Conservation (phyloP, 192 early-diverging fungal genomes). For the Paraglomus brasilianum region DNA sequence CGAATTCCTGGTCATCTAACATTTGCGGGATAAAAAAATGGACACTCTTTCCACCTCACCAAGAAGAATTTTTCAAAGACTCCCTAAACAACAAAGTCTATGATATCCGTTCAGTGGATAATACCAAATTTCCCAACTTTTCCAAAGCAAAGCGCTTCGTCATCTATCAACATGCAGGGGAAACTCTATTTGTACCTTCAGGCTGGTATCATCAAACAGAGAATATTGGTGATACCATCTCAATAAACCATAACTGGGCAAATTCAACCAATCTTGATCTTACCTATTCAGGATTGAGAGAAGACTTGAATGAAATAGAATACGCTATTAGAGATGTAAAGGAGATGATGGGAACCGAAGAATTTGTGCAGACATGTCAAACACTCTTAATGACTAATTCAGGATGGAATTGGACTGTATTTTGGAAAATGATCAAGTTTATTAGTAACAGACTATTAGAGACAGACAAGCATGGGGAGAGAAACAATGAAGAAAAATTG, state of each 20-base stretch:
- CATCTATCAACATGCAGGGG: conserved; percentile 59
- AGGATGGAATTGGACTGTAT: conserved; percentile 52
- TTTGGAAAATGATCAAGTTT: conserved; percentile 38
- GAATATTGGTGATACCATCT: conserved; percentile 69
- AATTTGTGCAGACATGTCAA: conserved; percentile 50
- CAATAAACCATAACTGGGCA: conserved; percentile 78
- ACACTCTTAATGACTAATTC: conserved; percentile 47
- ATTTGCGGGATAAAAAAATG: conserved; percentile 71
- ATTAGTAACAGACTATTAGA: conserved; percentile 1
- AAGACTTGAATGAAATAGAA: conserved; percentile 49
- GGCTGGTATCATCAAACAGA: conserved; percentile 76
- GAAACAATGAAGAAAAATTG: not conserved
- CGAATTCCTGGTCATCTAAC: conserved; percentile 76
- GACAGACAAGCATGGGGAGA: not conserved
- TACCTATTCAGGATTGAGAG: conserved; percentile 45
- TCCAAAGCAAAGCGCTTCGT: conserved; percentile 45
- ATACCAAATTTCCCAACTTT: conserved; percentile 49
- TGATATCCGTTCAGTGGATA: conserved; percentile 51
- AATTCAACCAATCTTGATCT: conserved; percentile 59
- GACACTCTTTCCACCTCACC: conserved; percentile 66
- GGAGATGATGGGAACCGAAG: conserved; percentile 42
- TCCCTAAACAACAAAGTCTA: conserved; percentile 55
- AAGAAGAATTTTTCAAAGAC: conserved; percentile 61
- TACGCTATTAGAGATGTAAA: conserved; percentile 56
- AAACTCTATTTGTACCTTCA: conserved; percentile 71